A percentile compares a stretch with the other conserved stretches of the same genome.
Evolutionary conservation across 2,329 filamentous ascomycete genomes (phyloP).

Genomic region (Trichoderma asperellum): DNA sequence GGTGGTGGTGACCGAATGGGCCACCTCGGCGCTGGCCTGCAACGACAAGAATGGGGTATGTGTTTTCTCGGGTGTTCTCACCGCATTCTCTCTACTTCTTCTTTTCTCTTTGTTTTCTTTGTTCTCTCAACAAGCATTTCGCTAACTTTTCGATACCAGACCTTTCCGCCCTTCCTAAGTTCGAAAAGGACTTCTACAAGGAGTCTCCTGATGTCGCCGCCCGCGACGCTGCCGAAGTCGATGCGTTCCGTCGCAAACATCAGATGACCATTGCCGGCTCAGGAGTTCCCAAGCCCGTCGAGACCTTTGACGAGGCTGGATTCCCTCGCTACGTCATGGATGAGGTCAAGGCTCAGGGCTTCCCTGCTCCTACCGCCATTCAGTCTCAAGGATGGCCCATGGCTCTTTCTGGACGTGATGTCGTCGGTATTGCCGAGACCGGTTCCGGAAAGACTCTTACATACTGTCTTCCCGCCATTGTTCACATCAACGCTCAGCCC

Average conservation of each 20-base stretch:
- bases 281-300: conserved; percentile 89
- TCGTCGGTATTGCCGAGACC: conserved; percentile 98
- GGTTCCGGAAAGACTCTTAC: conserved; percentile 99
- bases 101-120: neutral
- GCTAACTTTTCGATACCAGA: conserved; percentile 57
- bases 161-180: conserved; percentile 79
- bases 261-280: conserved; percentile 80
- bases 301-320: conserved; percentile 96
- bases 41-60: conserved; percentile 88
- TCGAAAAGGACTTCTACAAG: conserved; percentile 99
- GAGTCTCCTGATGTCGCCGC: conserved; percentile 78
- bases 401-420: conserved; percentile 96
- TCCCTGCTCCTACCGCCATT: conserved; percentile 90
- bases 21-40: conserved; percentile 82
- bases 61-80: conserved; percentile 33
- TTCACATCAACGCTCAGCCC: conserved; percentile 99
- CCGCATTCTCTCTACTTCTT: neutral
- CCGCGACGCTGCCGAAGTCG: conserved; percentile 78
- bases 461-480: conserved; percentile 96
- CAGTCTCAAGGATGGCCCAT: conserved; percentile 99
- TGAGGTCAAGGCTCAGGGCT: conserved; percentile 97
- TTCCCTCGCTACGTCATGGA: conserved; percentile 98
- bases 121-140: neutral
- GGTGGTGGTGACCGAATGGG: conserved; percentile 93
- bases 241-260: conserved; percentile 83